A percentile compares a stretch with the other conserved stretches of the same genome.
These are phyloP conservation scores for Trichaptum fuscoviolaceum DNA, from an alignment of 768 basidiomycete genomes.

Conservation along the genomic window DNA sequence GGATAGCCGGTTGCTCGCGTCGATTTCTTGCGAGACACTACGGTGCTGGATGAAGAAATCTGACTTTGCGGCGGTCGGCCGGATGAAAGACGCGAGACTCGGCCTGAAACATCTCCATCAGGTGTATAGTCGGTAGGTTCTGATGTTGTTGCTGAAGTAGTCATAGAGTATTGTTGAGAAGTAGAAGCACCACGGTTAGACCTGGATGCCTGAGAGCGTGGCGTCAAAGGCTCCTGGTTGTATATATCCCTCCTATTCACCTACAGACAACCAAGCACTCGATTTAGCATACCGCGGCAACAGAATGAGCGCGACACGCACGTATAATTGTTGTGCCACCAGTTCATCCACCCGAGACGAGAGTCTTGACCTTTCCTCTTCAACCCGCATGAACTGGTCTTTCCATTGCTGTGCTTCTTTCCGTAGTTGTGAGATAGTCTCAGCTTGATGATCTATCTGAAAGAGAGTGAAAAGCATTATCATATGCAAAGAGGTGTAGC, in stretches of 20 bases:
- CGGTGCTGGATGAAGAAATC: slow-evolving; percentile 8
- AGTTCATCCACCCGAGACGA: slow-evolving; percentile 56
- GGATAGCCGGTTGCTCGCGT: slow-evolving; percentile 13
- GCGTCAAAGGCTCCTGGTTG: slow-evolving; percentile 21
- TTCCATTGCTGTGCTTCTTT: slow-evolving; percentile 70
- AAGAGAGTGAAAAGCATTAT: not conserved
- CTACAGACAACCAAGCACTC: slow-evolving; percentile 18
- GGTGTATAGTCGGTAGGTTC: not conserved
- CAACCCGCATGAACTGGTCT: slow-evolving; percentile 49
- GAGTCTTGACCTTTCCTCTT: slow-evolving; percentile 49
- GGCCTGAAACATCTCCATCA: not conserved
- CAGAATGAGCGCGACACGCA: slow-evolving; percentile 22
- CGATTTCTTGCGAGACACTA: not conserved
- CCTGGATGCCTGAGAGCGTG: slow-evolving; percentile 14
- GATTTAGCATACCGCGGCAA: slow-evolving; percentile 5
- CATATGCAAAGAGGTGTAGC: slow-evolving; percentile 4
- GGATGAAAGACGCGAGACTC: not conserved
- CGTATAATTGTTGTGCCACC: slow-evolving; percentile 43
- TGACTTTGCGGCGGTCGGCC: slow-evolving; percentile 6
- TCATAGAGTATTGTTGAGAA: not conserved
- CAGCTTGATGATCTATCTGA: slow-evolving; percentile 54
- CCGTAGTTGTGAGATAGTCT: slow-evolving; percentile 55
- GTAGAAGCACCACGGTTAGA: not conserved
- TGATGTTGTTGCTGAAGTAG: not conserved
- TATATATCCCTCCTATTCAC: slow-evolving; percentile 13